Base-by-base conservation (phyloP, 805 yeast genomes). In the Jamesozyma jinghongensis region DNA sequence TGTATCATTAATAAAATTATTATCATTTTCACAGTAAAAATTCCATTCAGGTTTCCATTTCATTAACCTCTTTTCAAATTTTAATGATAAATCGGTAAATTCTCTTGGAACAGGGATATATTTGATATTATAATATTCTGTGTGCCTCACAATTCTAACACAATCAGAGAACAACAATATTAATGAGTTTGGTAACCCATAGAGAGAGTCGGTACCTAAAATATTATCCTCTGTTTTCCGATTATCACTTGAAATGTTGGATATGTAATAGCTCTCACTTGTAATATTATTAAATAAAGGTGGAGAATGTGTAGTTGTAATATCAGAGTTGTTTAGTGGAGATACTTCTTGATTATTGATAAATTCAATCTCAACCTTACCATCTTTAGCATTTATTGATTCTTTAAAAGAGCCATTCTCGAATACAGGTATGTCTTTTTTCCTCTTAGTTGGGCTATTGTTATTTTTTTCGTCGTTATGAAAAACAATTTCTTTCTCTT, bases 171-270 rank as follows among this genome's bases (percentile, higher is more conserved):
- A 84, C 40, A 85, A 62, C 18, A 79, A 51, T 41, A 85, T 79
- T 33, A 86, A 65, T 2, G 94, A 81, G 53, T 83, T 85, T 6
- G 95, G 95, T 41, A 86, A 65, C 0, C 95, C 95, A 56, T 84
- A 85, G 37, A 85, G 66, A 0, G 88, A 84, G 58, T 83, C 94
- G 1, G 88, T 79, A 7, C 87, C 79, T 46, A 81, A 69, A 40
- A 74, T 68, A 46, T 75, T 75, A 52, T 74, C 76, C 42, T 73
- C 74, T 29, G 70, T 18, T 5, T 20, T 11, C 3, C 14, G 13
- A 12, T 5, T 62, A 49, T 72, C 75, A 4, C 7, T 13, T 44
- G 59, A 28, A 57, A 62, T 40, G 59, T 65, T 38, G n/a, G 46
- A 38, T n/a, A 46, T 32, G 36, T 45, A 52, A 40, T 56, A 70